Percentiles rank a stretch among this genome's conserved stretches.
Conservation (phyloP, 2,329 filamentous ascomycete genomes). For the Colletotrichum theobromicola region DNA sequence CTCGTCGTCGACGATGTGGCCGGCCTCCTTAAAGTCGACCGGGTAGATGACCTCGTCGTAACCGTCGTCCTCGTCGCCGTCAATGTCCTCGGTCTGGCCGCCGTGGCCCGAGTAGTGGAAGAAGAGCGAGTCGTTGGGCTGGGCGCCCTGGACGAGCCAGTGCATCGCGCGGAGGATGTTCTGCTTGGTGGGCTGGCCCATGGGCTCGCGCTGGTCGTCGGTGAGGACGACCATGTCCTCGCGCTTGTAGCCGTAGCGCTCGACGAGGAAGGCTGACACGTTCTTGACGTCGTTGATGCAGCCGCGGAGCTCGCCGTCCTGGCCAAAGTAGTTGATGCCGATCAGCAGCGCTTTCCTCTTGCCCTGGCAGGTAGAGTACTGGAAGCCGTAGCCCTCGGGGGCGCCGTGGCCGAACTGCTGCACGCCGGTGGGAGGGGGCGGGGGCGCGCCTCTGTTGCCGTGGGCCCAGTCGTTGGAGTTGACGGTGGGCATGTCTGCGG, state of each 20-base stretch:
- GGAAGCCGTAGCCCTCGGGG: slow-evolving; percentile 72
- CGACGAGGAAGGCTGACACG: slow-evolving; percentile 72
- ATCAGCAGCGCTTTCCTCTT: slow-evolving; percentile 77
- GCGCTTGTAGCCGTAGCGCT: slow-evolving; percentile 72
- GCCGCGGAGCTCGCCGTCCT: slow-evolving; percentile 73
- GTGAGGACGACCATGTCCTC: slow-evolving; percentile 84
- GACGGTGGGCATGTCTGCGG: slow-evolving; percentile 21
- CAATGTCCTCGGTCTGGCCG: slow-evolving; percentile 74
- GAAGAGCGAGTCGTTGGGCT: slow-evolving; percentile 78
- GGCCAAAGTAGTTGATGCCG: slow-evolving; percentile 82
- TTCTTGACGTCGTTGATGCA: slow-evolving; percentile 86
- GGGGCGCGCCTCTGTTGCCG: slow-evolving; percentile 32
- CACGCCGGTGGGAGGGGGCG: slow-evolving; percentile 52
- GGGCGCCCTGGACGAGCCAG: slow-evolving; percentile 75
- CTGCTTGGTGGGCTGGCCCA: slow-evolving; percentile 74
- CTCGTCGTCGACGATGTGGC: slow-evolving; percentile 80
- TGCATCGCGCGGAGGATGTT: slow-evolving; percentile 79
- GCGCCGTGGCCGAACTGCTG: slow-evolving; percentile 73
- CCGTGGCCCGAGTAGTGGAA: slow-evolving; percentile 81
- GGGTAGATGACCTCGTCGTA: slow-evolving; percentile 82
- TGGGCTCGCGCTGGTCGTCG: slow-evolving; percentile 73
- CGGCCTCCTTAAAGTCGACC: slow-evolving; percentile 72
- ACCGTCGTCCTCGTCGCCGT: slow-evolving; percentile 80
- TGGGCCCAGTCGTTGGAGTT: slow-evolving; percentile 33
- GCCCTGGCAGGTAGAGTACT: slow-evolving; percentile 78